Base-by-base conservation (phyloP, 805 yeast genomes). In the Starmerella kuoi region DNA sequence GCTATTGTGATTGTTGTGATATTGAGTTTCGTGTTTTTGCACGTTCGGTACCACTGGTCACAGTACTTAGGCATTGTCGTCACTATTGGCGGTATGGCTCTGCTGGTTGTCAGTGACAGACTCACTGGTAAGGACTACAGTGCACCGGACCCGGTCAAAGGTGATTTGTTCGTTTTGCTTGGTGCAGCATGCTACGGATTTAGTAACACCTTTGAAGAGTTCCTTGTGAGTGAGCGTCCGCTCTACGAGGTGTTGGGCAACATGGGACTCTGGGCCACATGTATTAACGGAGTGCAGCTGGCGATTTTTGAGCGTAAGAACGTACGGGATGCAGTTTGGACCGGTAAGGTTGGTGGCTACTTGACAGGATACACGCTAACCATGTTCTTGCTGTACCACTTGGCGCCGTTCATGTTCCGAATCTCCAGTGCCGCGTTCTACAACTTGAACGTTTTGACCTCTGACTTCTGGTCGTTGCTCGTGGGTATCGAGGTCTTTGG, bases 361-460 rank as follows among this genome's bases (percentile, higher is more conserved):
- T 63, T 67, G 37, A 58, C 55, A n/a, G 70, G 71, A 12, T 66
- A 60, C 50, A 64, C 67, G 12, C 46, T 63, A 23, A 56, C 64
- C 8, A 52, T 66, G 62, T 52, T 67, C 41, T 39, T 67, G 40
- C 54, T 66, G 28, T 66, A 66, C 56, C 42, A 57, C 43, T 57
- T 68, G 11, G 66, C 68, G 19, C 70, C 70, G 18, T 59, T 66
- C 35, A 47, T 66, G 49, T 61, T 66, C 59, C 55, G 70, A 28
- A 63, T 66, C 63, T 63, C 70, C 15, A 64, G 69, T 5, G 70
- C 71, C 11, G 68, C 70, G 11, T 66, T 66, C 45, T 66, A 66
- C 58, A 66, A 66, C 53, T 51, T 66, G 43, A 64, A 68, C 28
- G 42, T 66, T 19, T 56, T 66, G 38, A 66, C 70, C 14, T 61